Evolutionary conservation across 2,329 filamentous ascomycete genomes (phyloP), one percentile per base, ranked within the genome.

Genomic region (Verticillium zaregamsianum): DNA sequence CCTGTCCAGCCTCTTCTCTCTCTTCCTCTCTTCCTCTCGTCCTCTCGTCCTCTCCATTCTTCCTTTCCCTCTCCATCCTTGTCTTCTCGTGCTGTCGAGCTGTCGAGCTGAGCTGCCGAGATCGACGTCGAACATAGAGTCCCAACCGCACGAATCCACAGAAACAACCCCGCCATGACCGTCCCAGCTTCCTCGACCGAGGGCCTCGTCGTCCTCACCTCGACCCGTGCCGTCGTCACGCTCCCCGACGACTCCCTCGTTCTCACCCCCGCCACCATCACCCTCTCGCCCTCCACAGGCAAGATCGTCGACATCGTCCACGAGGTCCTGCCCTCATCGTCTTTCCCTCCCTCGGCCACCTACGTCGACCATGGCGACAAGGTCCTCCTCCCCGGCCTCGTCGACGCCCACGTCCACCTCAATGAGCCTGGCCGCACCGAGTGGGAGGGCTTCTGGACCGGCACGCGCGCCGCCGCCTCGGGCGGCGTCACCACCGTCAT

Each of bases 371-470:
- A 97, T 77, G 92, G 90, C 25, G 92, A 94, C 12, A 85, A 89
- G 75, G 83, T 98, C 56, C 81, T 99, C 45, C 83, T 98, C 37
- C 95, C 95, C 0, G 95, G 95, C 23, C 82, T 99, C 33, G 94
- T 99, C 20, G 95, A 99, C 74, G 94, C 95, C 39, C 95, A 99
- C 74, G 95, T 99, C 40, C 95, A 99, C 78, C 86, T 98, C 68
- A 98, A 98, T 72, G 95, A 99, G 78, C 95, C 95, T 0, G 95
- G 95, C 52, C 86, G 95, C 62, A 97, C 94, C 59, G 94, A 97
- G 84, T 98, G 95, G 95, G 95, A 99, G 73, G 95, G 95, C 12
- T 99, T 99, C 81, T 91, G 90, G 80, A 97, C 93, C 0, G 95
- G 95, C 57, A 98, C 95, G 28, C 86, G 91, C 69, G 95, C 95